Base-by-base conservation (phyloP, 2,329 filamentous ascomycete genomes). In the Dactylellina leptospora region DNA sequence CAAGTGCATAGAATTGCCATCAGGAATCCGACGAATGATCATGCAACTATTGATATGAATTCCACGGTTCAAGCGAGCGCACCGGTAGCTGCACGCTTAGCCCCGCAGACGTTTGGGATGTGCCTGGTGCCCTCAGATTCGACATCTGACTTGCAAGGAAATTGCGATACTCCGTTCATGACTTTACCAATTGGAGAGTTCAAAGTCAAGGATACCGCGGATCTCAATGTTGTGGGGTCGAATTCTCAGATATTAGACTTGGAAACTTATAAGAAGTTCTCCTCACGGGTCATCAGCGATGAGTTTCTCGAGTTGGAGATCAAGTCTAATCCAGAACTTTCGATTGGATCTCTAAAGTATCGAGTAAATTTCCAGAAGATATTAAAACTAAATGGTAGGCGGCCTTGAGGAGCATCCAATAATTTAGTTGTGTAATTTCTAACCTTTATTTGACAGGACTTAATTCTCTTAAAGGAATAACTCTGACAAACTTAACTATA, bases 301-400 rank as follows among this genome's bases (percentile, higher is more conserved):
- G 80, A 85, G 73, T 81, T 81, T 1, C 74, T 87, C 55, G 80
- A 80, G 25, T 79, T 88, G 68, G 82, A 81, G 40, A 79, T 88
- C 53, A 76, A 80, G 50, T 86, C 85, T 71, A 79, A 82, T 74
- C 85, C 85, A 61, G 79, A 81, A 63, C 78, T 87, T 63, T 80
- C 82, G 72, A 22, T 53, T 11, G 84, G 84, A 45, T 16, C 54
- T 30, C 81, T 88, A 59, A 76, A 80, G 56, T 81, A 79, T 64
- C 80, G 81, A 2, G 83, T 85, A 66, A 81, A 81, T 63, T 88
- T 87, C 77, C 83, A 83, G 77, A 87, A 87, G 81, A 83, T 81
- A 3, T 63, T 87, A 48, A 78, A 79, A n/a, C 76, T 87, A 62
- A 82, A 82, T 48, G 83, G 84, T 58, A 76, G 44, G 44, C 27